Conservation (phyloP, 257 asterid species). For the Thymus mandschuricus region DNA sequence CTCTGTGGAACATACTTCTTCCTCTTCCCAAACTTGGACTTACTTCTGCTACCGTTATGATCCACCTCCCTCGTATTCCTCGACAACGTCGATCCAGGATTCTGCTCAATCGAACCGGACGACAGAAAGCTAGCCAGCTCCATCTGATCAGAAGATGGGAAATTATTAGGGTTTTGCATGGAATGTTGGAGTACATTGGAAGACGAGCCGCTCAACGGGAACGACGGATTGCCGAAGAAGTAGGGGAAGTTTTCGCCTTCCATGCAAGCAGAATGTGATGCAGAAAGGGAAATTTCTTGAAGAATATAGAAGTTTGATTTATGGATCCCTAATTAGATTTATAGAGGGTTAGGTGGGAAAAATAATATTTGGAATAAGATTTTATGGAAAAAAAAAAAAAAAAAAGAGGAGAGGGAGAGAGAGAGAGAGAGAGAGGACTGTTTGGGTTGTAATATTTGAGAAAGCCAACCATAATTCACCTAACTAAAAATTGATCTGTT, state of each 20-base stretch:
- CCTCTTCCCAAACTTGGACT: conserved; percentile 44
- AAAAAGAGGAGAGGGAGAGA: not conserved
- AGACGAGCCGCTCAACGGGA: conserved; percentile 25
- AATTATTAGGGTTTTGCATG: conserved; percentile 50
- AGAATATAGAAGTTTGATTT: conserved; percentile 26
- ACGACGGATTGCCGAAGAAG: conserved; percentile 35
- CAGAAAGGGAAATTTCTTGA: conserved; percentile 24
- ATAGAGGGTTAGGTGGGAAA: conserved; percentile 53
- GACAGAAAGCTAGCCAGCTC: conserved; percentile 55
- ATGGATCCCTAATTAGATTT: conserved; percentile 38
- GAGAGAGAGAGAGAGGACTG: not conserved
- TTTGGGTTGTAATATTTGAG: conserved; percentile 38
- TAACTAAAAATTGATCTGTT: conserved; percentile 48
- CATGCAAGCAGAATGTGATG: conserved; percentile 38
- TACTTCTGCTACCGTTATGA: conserved; percentile 38
- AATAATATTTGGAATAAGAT: not conserved
- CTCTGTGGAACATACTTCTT: conserved; percentile 70
- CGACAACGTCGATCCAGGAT: conserved; percentile 23
- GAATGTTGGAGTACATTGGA: conserved; percentile 39
- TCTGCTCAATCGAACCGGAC: conserved; percentile 31
- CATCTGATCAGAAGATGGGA: conserved; percentile 31
- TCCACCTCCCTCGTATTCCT: conserved; percentile 35
- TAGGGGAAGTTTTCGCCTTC: conserved; percentile 51
- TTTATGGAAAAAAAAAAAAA: not conserved
- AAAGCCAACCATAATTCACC: conserved; percentile 58